Evolutionary conservation across 1,139 yeast species (phyloP).

Genomic region (Pichia sp.): DNA sequence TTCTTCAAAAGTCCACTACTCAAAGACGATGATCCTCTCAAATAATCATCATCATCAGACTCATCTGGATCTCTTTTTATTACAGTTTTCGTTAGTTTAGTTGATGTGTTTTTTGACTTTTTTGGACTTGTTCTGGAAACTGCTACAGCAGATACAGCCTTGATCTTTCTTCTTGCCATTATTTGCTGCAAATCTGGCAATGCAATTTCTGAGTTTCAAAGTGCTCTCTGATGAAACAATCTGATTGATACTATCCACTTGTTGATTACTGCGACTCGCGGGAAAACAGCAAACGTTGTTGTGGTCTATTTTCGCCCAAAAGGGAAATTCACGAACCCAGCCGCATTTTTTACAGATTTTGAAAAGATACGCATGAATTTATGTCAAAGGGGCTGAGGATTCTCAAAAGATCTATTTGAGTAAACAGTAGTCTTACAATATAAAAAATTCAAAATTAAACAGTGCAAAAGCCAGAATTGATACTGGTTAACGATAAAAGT

Average conservation of each 20-base stretch:
- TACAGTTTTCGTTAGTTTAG: neutral
- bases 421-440: neutral
- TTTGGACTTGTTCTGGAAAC: neutral
- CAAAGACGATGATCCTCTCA: neutral
- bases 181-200: neutral
- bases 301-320: conserved; percentile 2
- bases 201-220: no score
- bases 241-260: no score
- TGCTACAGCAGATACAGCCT: conserved; percentile 1
- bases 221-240: no score
- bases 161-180: conserved; percentile 21
- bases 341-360: neutral
- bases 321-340: conserved; percentile 1
- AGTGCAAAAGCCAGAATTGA: neutral
- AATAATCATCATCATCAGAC: conserved; percentile 9
- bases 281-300: no score
- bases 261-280: no score
- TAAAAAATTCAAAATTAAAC: neutral
- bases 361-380: no score
- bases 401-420: no score
- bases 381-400: no score
- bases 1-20: conserved; percentile 38
- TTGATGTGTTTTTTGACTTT: neutral
- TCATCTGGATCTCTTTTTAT: conserved; percentile 9
- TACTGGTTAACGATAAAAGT: no score